These are phyloP conservation scores for Paecilomyces dactylethromorphus DNA, from an alignment of 2,329 filamentous ascomycete genomes.

Conservation along the genomic window DNA sequence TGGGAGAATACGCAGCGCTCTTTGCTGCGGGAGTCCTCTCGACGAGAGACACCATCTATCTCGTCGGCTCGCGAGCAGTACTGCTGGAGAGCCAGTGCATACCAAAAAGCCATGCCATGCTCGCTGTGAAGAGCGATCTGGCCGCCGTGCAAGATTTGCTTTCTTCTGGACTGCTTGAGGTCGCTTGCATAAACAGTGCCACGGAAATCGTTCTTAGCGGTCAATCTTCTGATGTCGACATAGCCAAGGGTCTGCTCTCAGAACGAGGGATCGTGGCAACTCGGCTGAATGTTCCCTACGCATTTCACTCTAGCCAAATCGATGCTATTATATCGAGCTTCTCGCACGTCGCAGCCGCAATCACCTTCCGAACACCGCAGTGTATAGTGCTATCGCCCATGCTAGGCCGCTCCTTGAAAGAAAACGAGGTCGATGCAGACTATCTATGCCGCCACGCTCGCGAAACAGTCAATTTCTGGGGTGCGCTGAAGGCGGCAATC, in stretches of 20 bases:
- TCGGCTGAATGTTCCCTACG: constrained; percentile 58
- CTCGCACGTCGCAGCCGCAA: constrained; percentile 44
- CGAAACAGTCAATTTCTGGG: background rate
- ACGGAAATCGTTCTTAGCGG: constrained; percentile 65
- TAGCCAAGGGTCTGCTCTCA: constrained; percentile 45
- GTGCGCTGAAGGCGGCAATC: constrained; percentile 4
- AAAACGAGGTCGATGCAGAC: background rate
- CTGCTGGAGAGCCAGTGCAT: constrained; percentile 61
- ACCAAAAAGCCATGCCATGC: constrained; percentile 60
- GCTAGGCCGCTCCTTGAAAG: background rate
- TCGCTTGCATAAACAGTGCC: constrained; percentile 73
- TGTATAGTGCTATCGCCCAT: background rate
- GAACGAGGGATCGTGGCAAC: constrained; percentile 54
- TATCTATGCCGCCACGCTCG: background rate
- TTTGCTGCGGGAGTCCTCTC: constrained; percentile 30
- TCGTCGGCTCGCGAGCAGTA: constrained; percentile 62
- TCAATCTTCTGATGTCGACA: constrained; percentile 54
- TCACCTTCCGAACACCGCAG: background rate
- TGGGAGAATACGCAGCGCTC: constrained; percentile 35
- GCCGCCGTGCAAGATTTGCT: constrained; percentile 41
- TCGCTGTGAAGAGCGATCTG: constrained; percentile 46
- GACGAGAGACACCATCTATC: constrained; percentile 44
- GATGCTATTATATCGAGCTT: constrained; percentile 58
- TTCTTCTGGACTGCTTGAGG: constrained; percentile 32
- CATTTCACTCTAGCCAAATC: constrained; percentile 61